These are phyloP conservation scores for Strobilomyces dryophilus DNA, from an alignment of 768 basidiomycete genomes.

Conservation along the genomic window DNA sequence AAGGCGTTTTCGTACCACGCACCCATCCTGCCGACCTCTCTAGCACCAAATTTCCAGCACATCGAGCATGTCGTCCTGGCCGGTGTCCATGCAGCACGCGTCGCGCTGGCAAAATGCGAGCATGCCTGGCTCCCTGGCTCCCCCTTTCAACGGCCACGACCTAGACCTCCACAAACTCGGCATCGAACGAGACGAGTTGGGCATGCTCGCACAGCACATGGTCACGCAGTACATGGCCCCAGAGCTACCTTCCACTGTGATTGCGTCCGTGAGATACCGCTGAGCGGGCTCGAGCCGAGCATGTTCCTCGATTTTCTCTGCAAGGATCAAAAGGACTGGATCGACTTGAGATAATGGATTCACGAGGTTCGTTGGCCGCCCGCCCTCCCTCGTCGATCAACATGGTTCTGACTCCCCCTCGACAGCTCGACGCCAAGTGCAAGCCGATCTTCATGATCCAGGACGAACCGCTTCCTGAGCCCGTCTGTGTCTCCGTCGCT, in stretches of 20 bases:
- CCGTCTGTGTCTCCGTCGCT: too few relatives aligned
- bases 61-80: constrained; percentile 30
- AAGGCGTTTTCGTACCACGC: constrained; percentile 53
- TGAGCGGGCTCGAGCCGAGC: constrained; percentile 89
- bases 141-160: constrained; percentile 24
- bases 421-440: constrained; percentile 40
- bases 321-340: constrained; percentile 80
- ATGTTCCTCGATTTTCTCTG: constrained; percentile 95
- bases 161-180: constrained; percentile 38
- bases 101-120: constrained; percentile 28
- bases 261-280: constrained; percentile 91
- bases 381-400: background rate
- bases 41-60: constrained; percentile 57
- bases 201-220: constrained; percentile 58
- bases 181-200: constrained; percentile 30
- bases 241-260: constrained; percentile 97
- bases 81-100: constrained; percentile 30
- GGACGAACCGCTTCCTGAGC: too few relatives aligned
- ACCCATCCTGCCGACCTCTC: constrained; percentile 58
- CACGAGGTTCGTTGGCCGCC: constrained; percentile 53
- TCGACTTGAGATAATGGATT: constrained; percentile 70
- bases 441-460: constrained; percentile 82
- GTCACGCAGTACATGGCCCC: constrained; percentile 64
- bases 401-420: constrained; percentile 6
- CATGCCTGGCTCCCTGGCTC: constrained; percentile 17